Evolutionary conservation across 73 alveolate species (phyloP), one percentile per base, ranked within the genome.

Genomic region (Paramecium octaurelia): DNA sequence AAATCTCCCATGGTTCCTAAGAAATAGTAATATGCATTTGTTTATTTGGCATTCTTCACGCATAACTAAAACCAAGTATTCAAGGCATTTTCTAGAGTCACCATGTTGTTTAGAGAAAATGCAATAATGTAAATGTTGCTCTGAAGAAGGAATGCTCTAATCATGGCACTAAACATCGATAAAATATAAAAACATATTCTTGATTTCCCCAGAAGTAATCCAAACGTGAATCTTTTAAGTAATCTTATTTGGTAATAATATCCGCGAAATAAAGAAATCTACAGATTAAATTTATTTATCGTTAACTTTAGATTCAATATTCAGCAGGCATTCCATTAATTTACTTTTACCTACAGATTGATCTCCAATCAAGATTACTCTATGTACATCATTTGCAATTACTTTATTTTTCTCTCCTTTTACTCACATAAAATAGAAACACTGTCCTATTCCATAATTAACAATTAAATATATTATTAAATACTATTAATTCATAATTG

Each of bases 191-290:
- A 36, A 80, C 91, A 80, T 80, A 46, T 80, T 80, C 44, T 80
- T 80, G n/a, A 80, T 80, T 80, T 80, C 91, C 10, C 91, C 91
- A 18, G 91, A 80, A 23, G 91, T 80, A 44, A 80, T 80, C 91
- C 91, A 80, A n/a, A 80, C 91, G 24, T 80, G 38, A 46, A 80
- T 80, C n/a, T 80, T 80, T 48, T 80, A 35, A 10, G 46, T 31
- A 14, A 43, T 43, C 24, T 48, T 48, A 80, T 80, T 64, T 10
- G 91, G 91, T 58, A 80, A 8, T 9, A 42, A 2, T 2, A 80
- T 46, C 44, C 91, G 5, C 2, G 76, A 44, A 8, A 80, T 40
- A 80, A 80, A 80, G 46, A 80, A 80, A 35, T 80, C 91, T 21
- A 80, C 91, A 44, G 91, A 80, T 35, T 80, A 35, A 20, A 42